Evolutionary conservation across 2,329 filamentous ascomycete genomes (phyloP).

Genomic region (Aspergillus sp.): DNA sequence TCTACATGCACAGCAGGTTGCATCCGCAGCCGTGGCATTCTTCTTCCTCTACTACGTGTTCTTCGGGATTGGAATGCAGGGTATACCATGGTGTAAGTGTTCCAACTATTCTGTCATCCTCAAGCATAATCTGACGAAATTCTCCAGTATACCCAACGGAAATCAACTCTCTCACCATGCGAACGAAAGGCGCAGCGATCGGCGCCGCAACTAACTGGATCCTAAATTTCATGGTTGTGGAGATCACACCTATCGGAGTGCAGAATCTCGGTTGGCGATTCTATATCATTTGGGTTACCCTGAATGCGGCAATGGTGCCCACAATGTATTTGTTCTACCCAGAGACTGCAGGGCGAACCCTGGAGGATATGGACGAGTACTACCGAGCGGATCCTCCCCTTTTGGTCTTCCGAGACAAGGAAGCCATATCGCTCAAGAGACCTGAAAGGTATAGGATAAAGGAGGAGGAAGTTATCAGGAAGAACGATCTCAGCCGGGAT

Average conservation of each 20-base stretch:
- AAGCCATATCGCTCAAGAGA: constrained; percentile 5
- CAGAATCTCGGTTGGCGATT: constrained; percentile 32
- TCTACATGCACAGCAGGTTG: constrained; percentile 35
- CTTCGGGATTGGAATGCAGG: constrained; percentile 42
- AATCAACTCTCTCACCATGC: constrained; percentile 36
- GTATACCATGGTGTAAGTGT: constrained; percentile 34
- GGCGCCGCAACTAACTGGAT: constrained; percentile 33
- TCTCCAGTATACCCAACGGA: constrained; percentile 31
- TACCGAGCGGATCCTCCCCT: constrained; percentile 24
- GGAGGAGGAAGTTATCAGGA: constrained; percentile 4
- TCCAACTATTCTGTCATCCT: neutral
- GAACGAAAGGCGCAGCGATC: constrained; percentile 33
- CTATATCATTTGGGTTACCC: constrained; percentile 31
- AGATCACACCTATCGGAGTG: constrained; percentile 33
- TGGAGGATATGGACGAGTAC: constrained; percentile 35
- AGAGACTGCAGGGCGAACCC: constrained; percentile 29
- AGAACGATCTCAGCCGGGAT: neutral
- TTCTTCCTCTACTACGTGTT: constrained; percentile 43
- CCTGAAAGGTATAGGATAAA: constrained; percentile 5
- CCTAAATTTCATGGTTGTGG: constrained; percentile 36
- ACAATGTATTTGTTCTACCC: constrained; percentile 34
- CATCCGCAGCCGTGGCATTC: constrained; percentile 51
- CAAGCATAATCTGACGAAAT: too few species aligned
- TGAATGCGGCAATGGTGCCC: constrained; percentile 28
- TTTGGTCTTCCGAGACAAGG: constrained; percentile 3